Evolutionary conservation across 805 yeast species (phyloP), one percentile per base, ranked within the genome.

Genomic region (Pichia pseudocactophila): DNA sequence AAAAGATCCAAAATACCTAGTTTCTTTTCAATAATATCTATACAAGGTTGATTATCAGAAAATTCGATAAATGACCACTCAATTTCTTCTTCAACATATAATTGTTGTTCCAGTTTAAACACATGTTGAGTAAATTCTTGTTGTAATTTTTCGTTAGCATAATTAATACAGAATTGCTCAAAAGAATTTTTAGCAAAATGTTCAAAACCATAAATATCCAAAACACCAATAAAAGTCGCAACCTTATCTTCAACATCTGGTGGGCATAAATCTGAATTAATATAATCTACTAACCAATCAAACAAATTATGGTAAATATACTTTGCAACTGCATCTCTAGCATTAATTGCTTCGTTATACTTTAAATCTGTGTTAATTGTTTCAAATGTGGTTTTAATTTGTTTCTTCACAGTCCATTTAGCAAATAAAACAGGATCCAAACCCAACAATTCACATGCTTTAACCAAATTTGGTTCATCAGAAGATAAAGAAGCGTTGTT

Each of bases 81-180:
- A 50, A 90, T 89, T 57, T 89, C 83, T 66, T 90, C 97, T 46
- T 76, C 77, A 41, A 88, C 74, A 59, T 90, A 90, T 59, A 92
- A 97, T 57, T 89, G 96, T 69, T 92, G 97, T 61, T 90, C 98
- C 48, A 92, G 73, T 60, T 90, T 90, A 75, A 90, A 90, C 41
- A 90, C 97, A 57, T 90, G 97, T 68, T 88, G 97, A 56, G 89
- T 90, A 65, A 90, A 90, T 62, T 90, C 97, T 64, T 90, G 97
- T 65, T 90, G 97, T 54, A 90, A 73, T 65, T 90, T 90, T 68
- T 90, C 98, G 64, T 89, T 89, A 36, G 97, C 96, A 62, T 89
- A 89, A 62, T 89, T 89, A 65, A 89, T 89, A 69, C 98, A 90
- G 64, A 90, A 90, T 64, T 90, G 98, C 65, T 90, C 98, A 57